Evolutionary conservation across 2,329 filamentous ascomycete genomes (phyloP), one percentile per base, ranked within the genome.

Genomic region (Penicillium sp.): DNA sequence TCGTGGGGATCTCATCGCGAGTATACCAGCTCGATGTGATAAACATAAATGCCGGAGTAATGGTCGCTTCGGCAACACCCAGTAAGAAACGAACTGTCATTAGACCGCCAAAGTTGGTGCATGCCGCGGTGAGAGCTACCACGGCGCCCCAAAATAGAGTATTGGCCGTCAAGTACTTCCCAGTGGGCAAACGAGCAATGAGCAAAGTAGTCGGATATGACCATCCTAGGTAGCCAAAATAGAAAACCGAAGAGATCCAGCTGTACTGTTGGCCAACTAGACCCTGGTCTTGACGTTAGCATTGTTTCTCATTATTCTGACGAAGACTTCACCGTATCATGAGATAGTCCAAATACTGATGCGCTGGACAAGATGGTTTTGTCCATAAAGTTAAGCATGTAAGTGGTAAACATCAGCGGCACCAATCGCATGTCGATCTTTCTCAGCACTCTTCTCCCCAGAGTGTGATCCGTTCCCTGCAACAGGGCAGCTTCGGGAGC

Each of bases 381-480:
- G 63, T 84, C 81, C 72, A 83, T 80, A 49, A 82, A 83, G 58
- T 81, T 81, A 53, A 83, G 63, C 68, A 78, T 77, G 58, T 83
- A 83, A 0, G 77, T 81, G 37, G 77, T 55, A 52, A 82, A 82
- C 8, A 83, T 64, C 9, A 83, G 65, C 0, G 81, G 79, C 4
- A 84, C 75, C 8, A 84, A 66, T 10, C 69, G 68, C 54, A 66
- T 67, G 60, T 84, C 81, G 50, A 84, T 82, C 63, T 82, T 82
- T 24, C 73, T 69, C 44, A 83, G 50, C 3, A 81, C 72, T 6
- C 62, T 31, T 40, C 53, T 57, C 6, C 50, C 49, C 29, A 52
- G 7, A 28, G 20, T 42, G 37, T 44, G 33, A 24, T 58, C 54
- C 10, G 46, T 44, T 39, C 54, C 41, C 12, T 49, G 47, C 37